Percentiles rank a stretch among this genome's conserved stretches.
Evolutionary conservation across 441 rosid species (phyloP).

Genomic region (Gossypium trilobum): DNA sequence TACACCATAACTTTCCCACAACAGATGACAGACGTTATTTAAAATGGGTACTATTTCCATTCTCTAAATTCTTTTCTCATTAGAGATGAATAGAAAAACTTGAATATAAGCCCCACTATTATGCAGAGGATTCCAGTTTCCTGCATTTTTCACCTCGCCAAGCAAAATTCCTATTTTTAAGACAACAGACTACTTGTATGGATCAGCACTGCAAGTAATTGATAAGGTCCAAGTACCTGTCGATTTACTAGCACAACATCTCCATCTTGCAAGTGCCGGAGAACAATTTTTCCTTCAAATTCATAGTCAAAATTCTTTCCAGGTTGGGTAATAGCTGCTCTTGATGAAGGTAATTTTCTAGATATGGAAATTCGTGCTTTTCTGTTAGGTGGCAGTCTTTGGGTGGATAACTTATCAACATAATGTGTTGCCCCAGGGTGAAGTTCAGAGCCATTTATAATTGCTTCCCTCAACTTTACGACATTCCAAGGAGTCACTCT

Average conservation of each 20-base stretch:
- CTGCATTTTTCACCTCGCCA: slow-evolving; percentile 1
- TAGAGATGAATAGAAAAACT: not conserved
- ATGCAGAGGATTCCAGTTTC: not conserved
- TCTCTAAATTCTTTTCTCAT: not conserved
- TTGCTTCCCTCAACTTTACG: slow-evolving; percentile 60
- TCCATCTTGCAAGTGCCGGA: slow-evolving; percentile 91
- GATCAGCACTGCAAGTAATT: not conserved
- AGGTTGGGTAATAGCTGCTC: slow-evolving; percentile 57
- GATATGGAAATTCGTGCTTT: slow-evolving; percentile 64
- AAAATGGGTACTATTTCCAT: not conserved
- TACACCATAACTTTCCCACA: slow-evolving; percentile 1
- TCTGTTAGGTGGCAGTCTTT: slow-evolving; percentile 38
- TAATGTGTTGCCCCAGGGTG: slow-evolving; percentile 95
- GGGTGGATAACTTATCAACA: slow-evolving; percentile 55
- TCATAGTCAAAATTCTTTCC: slow-evolving; percentile 56
- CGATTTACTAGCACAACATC: slow-evolving; percentile 93
- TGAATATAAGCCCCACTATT: not conserved
- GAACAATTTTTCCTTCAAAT: slow-evolving; percentile 74
- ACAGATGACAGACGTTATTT: not conserved
- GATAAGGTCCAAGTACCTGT: slow-evolving; percentile 45
- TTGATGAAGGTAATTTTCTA: slow-evolving; percentile 69
- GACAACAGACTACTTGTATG: not conserved
- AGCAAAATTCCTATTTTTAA: not conserved
- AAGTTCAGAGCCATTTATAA: slow-evolving; percentile 73
- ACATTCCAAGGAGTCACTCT: slow-evolving; percentile 90